These are phyloP conservation scores for Bremia lactucae DNA, from an alignment of 352 stramenopile species.

Conservation along the genomic window DNA sequence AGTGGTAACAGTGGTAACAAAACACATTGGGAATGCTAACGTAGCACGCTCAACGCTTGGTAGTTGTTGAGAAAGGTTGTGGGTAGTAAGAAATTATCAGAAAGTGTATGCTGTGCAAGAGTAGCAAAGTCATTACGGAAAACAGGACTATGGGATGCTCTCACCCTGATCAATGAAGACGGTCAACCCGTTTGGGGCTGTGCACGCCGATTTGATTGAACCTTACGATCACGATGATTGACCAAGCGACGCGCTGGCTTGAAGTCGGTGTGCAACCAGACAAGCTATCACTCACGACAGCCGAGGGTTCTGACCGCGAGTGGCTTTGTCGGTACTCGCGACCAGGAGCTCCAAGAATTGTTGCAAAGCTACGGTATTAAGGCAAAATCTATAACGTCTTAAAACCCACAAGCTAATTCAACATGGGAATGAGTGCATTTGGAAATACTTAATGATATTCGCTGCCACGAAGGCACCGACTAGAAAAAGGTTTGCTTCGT, in stretches of 20 bases:
- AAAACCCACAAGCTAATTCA: conserved; percentile 4
- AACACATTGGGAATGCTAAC: too few species aligned
- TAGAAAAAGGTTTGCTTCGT: too few species aligned
- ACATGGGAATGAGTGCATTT: conserved; percentile 3
- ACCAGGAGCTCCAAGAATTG: not conserved
- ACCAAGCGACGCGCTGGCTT: not conserved
- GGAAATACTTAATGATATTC: conserved; percentile 1
- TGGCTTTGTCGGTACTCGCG: not conserved
- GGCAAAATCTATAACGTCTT: not conserved
- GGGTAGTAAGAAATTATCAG: too few species aligned
- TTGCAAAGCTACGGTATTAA: conserved; percentile 1
- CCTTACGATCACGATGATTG: not conserved
- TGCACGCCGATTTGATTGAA: not conserved
- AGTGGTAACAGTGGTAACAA: too few species aligned
- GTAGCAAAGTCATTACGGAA: too few species aligned
- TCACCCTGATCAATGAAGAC: not conserved
- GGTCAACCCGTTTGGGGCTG: not conserved
- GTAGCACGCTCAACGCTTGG: too few species aligned
- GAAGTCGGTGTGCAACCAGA: not conserved
- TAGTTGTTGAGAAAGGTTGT: too few species aligned
- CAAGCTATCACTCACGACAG: not conserved
- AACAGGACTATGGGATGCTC: not conserved
- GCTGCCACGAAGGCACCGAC: not conserved
- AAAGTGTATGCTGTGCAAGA: too few species aligned
- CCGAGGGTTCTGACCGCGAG: not conserved